Evolutionary conservation across 2,329 filamentous ascomycete species (phyloP), one percentile per base, ranked within the genome.

Genomic region (Rhynchosporium agropyri): DNA sequence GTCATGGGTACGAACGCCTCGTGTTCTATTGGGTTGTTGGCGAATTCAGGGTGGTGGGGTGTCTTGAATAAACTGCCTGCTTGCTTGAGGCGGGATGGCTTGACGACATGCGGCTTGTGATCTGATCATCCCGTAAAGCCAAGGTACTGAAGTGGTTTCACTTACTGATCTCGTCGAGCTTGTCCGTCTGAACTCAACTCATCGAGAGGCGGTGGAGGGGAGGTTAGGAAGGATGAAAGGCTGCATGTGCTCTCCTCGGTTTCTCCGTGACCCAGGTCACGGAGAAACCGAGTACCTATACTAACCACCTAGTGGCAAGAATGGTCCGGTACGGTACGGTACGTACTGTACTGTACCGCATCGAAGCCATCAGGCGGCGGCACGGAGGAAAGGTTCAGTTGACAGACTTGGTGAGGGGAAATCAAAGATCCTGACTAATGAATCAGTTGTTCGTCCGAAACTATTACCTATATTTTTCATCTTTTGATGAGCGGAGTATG

Each of bases 41-140:
- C 5, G 53, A 51, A 51, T 49, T 20, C 20, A 1, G 20, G 28
- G 26, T 31, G 28, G 29, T 26, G 20, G 31, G 9, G 50, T 36
- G 54, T 15, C 42, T n/a, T 43, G 42, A 43, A 20, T 20, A 20
- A 63, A 63, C 58, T 61, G 54, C 58, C 58, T 62, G 20, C 13
- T 61, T 62, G 64, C 20, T 20, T 20, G 20, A 20, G 20, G 20
- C 20, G 20, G 57, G 64, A 63, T 40, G 46, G 50, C 48, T 31
- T 40, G 55, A 40, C 31, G 45, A 40, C 48, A 28, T 38, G 48
- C 49, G 58, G 61, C 60, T 65, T 65, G 58, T 65, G 63, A 65
- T 63, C 63, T 53, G 31, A 33, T 29, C 33, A 54, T 10, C 51
- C 20, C 33, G 12, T 10, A 26, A 33, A 38, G 49, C 58, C 20